Conservation (phyloP, 2,329 filamentous ascomycete species). For the Colletotrichum shisoi region DNA sequence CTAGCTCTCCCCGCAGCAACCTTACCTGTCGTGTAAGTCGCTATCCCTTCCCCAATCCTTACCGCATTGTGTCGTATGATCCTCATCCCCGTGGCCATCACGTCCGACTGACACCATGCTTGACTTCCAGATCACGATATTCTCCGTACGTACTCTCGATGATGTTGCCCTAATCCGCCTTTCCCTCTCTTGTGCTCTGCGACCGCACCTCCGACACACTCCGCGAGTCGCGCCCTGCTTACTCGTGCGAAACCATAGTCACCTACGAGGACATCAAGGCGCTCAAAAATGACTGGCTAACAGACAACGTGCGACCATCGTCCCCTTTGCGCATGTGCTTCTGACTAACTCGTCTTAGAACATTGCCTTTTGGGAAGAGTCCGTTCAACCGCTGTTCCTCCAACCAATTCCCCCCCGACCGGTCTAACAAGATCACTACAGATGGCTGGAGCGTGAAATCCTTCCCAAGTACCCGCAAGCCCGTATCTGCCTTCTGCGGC, state of each 20-base stretch:
- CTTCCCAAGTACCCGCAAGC: slow-evolving; percentile 81
- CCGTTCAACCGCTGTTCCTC: slow-evolving; percentile 47
- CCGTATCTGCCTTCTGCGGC: slow-evolving; percentile 87
- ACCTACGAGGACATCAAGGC: slow-evolving; percentile 89
- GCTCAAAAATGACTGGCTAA: slow-evolving; percentile 92
- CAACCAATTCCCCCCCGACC: slow-evolving; percentile 7
- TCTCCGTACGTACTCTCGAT: slow-evolving; percentile 35
- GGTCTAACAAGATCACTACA: slow-evolving; percentile 44
- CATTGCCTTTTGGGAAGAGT: slow-evolving; percentile 98
- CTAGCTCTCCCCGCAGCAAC: slow-evolving; percentile 50
- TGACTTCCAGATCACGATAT: slow-evolving; percentile 47
- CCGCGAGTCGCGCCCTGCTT: slow-evolving; percentile 9
- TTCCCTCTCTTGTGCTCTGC: neutral
- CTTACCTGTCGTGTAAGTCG: slow-evolving; percentile 58
- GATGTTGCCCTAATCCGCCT: neutral
- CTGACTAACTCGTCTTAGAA: slow-evolving; percentile 63
- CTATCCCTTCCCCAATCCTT: slow-evolving; percentile 26
- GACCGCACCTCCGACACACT: neutral
- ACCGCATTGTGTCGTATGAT: neutral
- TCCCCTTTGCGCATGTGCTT: neutral
- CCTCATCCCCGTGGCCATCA: neutral
- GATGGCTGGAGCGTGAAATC: slow-evolving; percentile 88
- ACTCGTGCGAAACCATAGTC: slow-evolving; percentile 59
- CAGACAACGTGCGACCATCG: slow-evolving; percentile 78
- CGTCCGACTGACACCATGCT: slow-evolving; percentile 18